Evolutionary conservation across 768 basidiomycete genomes (phyloP).

Genomic region (Xerocomus spinulosus): DNA sequence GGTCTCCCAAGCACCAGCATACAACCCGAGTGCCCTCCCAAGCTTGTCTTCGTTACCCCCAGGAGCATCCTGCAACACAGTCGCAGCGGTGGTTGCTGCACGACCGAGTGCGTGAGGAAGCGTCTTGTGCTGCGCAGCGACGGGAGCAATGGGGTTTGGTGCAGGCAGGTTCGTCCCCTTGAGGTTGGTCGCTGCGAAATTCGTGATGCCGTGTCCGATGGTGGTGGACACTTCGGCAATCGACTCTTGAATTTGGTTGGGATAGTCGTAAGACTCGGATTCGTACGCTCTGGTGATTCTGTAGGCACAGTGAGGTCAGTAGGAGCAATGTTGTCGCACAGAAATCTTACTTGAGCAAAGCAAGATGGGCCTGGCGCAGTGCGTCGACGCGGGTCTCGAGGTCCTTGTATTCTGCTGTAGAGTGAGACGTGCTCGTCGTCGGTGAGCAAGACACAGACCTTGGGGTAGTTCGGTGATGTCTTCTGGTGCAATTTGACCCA

Average conservation of each 20-base stretch:
- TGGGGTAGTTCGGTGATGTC: slow-evolving; percentile 94
- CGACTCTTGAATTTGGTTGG: slow-evolving; percentile 82
- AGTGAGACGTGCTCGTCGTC: background rate
- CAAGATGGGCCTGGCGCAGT: slow-evolving; percentile 69
- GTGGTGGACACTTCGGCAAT: slow-evolving; percentile 64
- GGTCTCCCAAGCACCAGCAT: slow-evolving; percentile 81
- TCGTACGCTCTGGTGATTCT: slow-evolving; percentile 90
- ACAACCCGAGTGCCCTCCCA: slow-evolving; percentile 71
- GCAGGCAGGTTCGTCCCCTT: slow-evolving; percentile 85
- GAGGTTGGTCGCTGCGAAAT: slow-evolving; percentile 83
- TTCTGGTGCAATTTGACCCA: slow-evolving; percentile 86
- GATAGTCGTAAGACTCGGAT: slow-evolving; percentile 84
- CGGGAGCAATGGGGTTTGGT: slow-evolving; percentile 53
- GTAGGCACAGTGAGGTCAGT: background rate
- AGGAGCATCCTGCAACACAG: slow-evolving; percentile 40
- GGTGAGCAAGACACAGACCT: slow-evolving; percentile 42
- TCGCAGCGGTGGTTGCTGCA: slow-evolving; percentile 62
- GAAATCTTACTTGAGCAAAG: slow-evolving; percentile 65
- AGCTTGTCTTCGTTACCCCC: slow-evolving; percentile 61
- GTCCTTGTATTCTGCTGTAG: slow-evolving; percentile 84
- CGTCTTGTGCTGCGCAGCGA: slow-evolving; percentile 80
- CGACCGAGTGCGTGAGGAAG: slow-evolving; percentile 92
- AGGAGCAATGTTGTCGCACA: background rate
- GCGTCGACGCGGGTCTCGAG: slow-evolving; percentile 94
- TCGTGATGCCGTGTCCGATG: slow-evolving; percentile 70